These are phyloP conservation scores for Aureobasidium sp. DNA, from an alignment of 2,329 filamentous ascomycete genomes.

Conservation along the genomic window DNA sequence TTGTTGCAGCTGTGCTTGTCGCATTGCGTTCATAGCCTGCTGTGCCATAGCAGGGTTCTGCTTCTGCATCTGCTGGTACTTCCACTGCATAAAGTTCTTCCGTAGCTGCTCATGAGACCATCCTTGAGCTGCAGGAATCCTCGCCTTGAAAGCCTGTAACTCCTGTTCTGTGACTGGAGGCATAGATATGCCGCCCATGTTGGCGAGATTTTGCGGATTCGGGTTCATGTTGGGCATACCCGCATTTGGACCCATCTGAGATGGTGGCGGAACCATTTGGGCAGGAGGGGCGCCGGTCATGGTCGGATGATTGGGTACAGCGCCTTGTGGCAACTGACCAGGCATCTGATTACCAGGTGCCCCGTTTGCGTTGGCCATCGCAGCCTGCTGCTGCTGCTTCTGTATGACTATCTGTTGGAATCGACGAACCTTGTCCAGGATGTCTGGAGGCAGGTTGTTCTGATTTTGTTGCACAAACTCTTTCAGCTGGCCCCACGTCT, in stretches of 20 bases:
- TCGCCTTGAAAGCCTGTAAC: slow-evolving; percentile 29
- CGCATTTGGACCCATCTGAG: slow-evolving; percentile 20
- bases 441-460: slow-evolving; percentile 33
- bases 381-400: neutral
- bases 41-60: slow-evolving; percentile 12
- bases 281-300: slow-evolving; percentile 29
- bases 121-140: slow-evolving; percentile 18
- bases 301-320: neutral
- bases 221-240: slow-evolving; percentile 16
- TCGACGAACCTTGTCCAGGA: slow-evolving; percentile 30
- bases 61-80: slow-evolving; percentile 15
- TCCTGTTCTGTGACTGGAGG: slow-evolving; percentile 34
- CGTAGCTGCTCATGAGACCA: slow-evolving; percentile 38
- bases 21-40: slow-evolving; percentile 19
- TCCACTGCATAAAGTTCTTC: slow-evolving; percentile 22
- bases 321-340: neutral
- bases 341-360: slow-evolving; percentile 12
- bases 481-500: slow-evolving; percentile 51
- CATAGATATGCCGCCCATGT: slow-evolving; percentile 14
- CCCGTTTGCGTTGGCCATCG: neutral
- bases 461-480: slow-evolving; percentile 43
- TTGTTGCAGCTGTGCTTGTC: slow-evolving; percentile 25
- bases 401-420: slow-evolving; percentile 12
- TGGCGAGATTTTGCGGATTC: neutral
- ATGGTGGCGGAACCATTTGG: slow-evolving; percentile 30